Evolutionary conservation across 306 rosid species (phyloP).

Genomic region (Acacia confusa): DNA sequence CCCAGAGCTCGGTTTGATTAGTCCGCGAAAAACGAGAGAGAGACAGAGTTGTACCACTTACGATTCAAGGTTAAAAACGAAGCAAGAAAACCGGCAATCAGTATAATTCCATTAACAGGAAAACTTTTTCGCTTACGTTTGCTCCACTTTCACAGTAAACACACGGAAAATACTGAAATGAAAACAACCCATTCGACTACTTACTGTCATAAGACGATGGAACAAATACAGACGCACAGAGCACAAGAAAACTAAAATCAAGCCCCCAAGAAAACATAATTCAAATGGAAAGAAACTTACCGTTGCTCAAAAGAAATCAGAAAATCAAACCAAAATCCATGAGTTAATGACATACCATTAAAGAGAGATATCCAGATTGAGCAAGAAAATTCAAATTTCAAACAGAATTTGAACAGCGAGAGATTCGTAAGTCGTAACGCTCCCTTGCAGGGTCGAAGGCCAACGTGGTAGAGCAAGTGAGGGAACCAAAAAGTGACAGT

Average conservation of each 20-base stretch:
- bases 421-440: neutral
- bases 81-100: slow-evolving; percentile 8
- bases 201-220: neutral
- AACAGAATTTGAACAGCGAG: slow-evolving; percentile 19
- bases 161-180: slow-evolving; percentile 14
- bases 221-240: neutral
- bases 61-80: neutral
- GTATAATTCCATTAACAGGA: neutral
- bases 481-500: neutral
- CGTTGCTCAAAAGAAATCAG: neutral
- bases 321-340: slow-evolving; percentile 18
- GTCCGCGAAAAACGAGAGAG: neutral
- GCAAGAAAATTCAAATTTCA: slow-evolving; percentile 36
- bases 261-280: slow-evolving; percentile 22
- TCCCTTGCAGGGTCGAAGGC: neutral
- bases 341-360: slow-evolving; percentile 42
- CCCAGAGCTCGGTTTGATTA: neutral
- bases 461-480: neutral
- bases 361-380: slow-evolving; percentile 9
- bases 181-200: neutral
- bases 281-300: neutral
- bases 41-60: slow-evolving; percentile 9
- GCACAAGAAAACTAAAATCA: slow-evolving; percentile 1
- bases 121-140: slow-evolving; percentile 5
- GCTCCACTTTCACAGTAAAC: slow-evolving; percentile 33